A percentile compares a stretch with the other conserved stretches of the same genome.
phyloP scores from a whole-genome alignment of 2,329 filamentous ascomycete genomes.

The Aspergillaceae sp. region DNA sequence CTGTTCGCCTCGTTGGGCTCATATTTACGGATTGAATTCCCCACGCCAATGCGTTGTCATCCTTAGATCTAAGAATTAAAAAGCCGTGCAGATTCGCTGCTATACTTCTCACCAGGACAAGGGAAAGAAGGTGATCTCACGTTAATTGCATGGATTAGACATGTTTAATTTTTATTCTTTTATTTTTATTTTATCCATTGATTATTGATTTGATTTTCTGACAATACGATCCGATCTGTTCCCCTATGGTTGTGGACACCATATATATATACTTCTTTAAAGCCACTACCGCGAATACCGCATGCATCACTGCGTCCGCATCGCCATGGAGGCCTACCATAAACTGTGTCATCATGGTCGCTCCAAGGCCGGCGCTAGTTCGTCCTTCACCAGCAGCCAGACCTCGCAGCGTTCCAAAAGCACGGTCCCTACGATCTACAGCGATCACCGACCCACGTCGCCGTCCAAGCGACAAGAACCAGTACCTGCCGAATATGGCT shows the following conservation, averaged over 20 bases:
- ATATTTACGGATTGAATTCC: neutral
- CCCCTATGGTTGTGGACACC: too few relatives aligned
- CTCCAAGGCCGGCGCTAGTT: slow-evolving; percentile 22
- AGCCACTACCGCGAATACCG: slow-evolving; percentile 3
- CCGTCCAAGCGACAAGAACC: slow-evolving; percentile 14
- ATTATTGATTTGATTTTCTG: too few relatives aligned
- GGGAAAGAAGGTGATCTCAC: too few relatives aligned
- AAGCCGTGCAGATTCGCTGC: neutral
- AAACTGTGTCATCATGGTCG: slow-evolving; percentile 13
- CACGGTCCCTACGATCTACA: slow-evolving; percentile 32
- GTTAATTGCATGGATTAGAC: too few relatives aligned
- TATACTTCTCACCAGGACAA: too few relatives aligned
- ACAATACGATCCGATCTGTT: too few relatives aligned
- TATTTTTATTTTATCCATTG: too few relatives aligned
- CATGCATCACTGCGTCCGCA: slow-evolving; percentile 5
- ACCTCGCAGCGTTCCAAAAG: slow-evolving; percentile 31
- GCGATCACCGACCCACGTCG: slow-evolving; percentile 19
- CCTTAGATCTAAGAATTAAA: neutral
- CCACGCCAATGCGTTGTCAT: neutral
- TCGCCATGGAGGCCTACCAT: slow-evolving; percentile 22
- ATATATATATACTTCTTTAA: too few relatives aligned
- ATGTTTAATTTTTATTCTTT: too few relatives aligned
- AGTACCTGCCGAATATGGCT: slow-evolving; percentile 7
- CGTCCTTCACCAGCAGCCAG: slow-evolving; percentile 30
- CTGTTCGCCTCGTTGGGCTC: neutral